These are phyloP conservation scores for Sistotremastrum niveocremeum DNA, from an alignment of 768 basidiomycete species.

Conservation along the genomic window DNA sequence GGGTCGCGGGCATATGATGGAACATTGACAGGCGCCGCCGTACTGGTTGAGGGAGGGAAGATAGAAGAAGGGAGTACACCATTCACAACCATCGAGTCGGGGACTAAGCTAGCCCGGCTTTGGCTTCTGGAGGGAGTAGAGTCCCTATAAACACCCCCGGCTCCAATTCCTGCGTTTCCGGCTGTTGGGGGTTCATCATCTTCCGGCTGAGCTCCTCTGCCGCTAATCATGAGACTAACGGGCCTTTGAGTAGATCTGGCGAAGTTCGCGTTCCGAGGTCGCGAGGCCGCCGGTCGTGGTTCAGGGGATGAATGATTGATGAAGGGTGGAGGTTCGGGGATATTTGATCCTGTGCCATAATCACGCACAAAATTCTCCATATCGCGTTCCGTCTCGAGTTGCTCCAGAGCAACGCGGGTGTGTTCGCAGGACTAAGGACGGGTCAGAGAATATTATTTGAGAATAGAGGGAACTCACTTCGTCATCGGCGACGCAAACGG, in stretches of 20 bases:
- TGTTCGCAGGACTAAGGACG: conserved; percentile 73
- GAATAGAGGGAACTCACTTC: conserved; percentile 40
- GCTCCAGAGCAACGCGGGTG: conserved; percentile 74
- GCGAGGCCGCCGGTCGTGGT: conserved; percentile 36
- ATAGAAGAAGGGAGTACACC: no score
- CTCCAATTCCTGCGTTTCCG: conserved; percentile 62
- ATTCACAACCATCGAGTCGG: no score
- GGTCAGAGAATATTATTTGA: not conserved
- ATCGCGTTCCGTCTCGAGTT: conserved; percentile 77
- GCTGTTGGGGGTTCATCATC: conserved; percentile 32
- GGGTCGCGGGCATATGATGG: not conserved
- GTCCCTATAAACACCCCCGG: conserved; percentile 26
- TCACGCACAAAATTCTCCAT: conserved; percentile 81
- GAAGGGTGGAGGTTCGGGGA: conserved; percentile 80
- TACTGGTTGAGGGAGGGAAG: no score
- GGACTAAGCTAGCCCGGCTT: not conserved
- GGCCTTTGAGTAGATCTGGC: conserved; percentile 25
- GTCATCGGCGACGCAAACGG: conserved; percentile 89
- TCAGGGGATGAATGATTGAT: conserved; percentile 55
- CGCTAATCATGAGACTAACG: conserved; percentile 15
- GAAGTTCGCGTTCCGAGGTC: conserved; percentile 47
- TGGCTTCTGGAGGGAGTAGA: not conserved
- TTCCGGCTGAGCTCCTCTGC: conserved; percentile 19
- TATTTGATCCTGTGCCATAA: conserved; percentile 77
- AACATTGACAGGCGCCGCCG: no score